phyloP scores from a whole-genome alignment of 2,329 filamentous ascomycete species.

The Talaromyces amestolkiae region DNA sequence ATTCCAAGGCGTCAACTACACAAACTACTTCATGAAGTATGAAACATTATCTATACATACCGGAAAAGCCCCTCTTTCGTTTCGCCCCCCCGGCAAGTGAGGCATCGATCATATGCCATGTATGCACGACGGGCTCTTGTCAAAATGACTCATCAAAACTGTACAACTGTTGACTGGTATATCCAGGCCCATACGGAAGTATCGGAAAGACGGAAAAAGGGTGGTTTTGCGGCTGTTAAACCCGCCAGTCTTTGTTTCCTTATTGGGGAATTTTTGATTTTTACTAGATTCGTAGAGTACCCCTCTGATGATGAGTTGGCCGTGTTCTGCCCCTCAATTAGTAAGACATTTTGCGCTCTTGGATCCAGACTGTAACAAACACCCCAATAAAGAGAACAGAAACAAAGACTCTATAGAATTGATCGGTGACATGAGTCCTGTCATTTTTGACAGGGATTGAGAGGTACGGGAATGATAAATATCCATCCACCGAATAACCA shows the following conservation, averaged over 20 bases:
- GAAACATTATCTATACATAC: neutral
- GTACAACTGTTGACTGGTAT: neutral
- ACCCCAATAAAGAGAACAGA: neutral
- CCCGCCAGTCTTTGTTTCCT: neutral
- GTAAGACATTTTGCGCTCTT: neutral
- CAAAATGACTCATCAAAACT: neutral
- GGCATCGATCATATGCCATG: neutral
- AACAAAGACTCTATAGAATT: neutral
- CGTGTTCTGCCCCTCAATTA: neutral
- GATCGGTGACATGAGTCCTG: neutral
- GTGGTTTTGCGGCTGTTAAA: neutral
- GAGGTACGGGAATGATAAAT: neutral
- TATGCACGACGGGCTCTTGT: neutral
- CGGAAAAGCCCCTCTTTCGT: neutral
- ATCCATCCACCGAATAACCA: neutral
- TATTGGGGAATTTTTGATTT: neutral
- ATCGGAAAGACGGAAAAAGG: neutral
- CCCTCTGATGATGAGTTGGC: neutral
- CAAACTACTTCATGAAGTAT: neutral
- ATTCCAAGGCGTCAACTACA: neutral
- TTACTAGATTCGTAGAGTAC: neutral
- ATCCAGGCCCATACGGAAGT: neutral
- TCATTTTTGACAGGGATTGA: neutral
- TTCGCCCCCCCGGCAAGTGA: neutral
- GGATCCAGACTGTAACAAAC: neutral